Conservation (phyloP, 1,284 basidiomycete genomes). For the Neolentinus lepideus region DNA sequence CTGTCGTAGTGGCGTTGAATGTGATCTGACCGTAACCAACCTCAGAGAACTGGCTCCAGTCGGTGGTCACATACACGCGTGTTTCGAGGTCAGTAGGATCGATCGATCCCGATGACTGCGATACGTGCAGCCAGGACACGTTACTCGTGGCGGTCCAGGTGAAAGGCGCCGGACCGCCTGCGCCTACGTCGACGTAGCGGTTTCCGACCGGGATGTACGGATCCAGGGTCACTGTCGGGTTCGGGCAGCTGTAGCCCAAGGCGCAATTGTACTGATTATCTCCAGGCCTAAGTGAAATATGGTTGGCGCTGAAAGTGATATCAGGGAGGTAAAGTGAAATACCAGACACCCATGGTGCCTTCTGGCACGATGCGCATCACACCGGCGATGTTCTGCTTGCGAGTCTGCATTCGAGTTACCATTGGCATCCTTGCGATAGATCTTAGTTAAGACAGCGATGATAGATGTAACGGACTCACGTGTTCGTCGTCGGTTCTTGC, state of each 20-base stretch:
- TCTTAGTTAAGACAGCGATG: not conserved
- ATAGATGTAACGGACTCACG: constrained; percentile 24
- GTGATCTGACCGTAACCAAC: constrained; percentile 34
- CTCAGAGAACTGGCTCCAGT: constrained; percentile 50
- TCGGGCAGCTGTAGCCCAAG: constrained; percentile 40
- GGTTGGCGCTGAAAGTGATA: not conserved
- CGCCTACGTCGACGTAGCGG: constrained; percentile 53
- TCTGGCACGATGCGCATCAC: constrained; percentile 58
- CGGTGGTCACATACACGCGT: constrained; percentile 48
- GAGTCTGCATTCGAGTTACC: constrained; percentile 46
- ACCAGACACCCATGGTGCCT: constrained; percentile 53
- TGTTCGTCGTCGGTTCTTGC: constrained; percentile 62
- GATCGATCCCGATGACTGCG: constrained; percentile 39
- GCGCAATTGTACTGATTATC: constrained; percentile 52
- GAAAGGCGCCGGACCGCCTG: constrained; percentile 54
- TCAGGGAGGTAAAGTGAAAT: constrained; percentile 8
- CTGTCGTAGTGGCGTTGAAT: constrained; percentile 36
- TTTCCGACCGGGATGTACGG: constrained; percentile 44
- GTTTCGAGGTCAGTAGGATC: constrained; percentile 38
- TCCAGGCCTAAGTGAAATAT: constrained; percentile 39
- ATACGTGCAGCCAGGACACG: constrained; percentile 47
- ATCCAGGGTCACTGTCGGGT: constrained; percentile 44
- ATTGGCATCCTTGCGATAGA: constrained; percentile 39
- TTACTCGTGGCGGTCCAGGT: constrained; percentile 45
- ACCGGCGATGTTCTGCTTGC: constrained; percentile 50